Conservation (phyloP, 345 rosid genomes). For the Syzygium aqueum region DNA sequence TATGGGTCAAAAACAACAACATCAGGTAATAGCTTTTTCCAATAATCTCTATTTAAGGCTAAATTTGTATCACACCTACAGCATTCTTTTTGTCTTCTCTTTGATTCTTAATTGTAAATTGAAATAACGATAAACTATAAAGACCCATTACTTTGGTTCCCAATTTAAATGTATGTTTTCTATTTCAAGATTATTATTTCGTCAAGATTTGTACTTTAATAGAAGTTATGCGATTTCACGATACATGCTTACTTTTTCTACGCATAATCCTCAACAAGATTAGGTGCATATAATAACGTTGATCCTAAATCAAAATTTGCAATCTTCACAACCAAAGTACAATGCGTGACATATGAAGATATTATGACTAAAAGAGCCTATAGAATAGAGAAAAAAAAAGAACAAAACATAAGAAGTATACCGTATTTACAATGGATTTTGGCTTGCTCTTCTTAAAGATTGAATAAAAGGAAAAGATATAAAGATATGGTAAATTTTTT, state of each 20-base stretch:
- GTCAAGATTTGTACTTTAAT: background rate
- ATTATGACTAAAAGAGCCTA: background rate
- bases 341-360: background rate
- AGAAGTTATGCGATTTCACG: background rate
- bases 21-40: background rate
- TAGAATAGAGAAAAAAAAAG: background rate
- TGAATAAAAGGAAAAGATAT: background rate
- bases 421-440: background rate
- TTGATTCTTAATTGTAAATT: background rate
- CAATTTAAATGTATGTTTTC: background rate
- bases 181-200: background rate
- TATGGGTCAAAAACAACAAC: background rate
- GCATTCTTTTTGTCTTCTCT: background rate
- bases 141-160: background rate
- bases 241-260: background rate
- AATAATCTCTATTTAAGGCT: background rate
- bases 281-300: background rate
- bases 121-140: background rate
- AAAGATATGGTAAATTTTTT: no score
- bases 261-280: background rate
- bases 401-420: background rate
- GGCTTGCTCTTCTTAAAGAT: background rate
- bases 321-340: background rate
- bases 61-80: background rate
- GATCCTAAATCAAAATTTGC: background rate